Evolutionary conservation across 495 filamentous ascomycete genomes (phyloP), one percentile per base, ranked within the genome.

Genomic region (Xanthoparmelia taractica): DNA sequence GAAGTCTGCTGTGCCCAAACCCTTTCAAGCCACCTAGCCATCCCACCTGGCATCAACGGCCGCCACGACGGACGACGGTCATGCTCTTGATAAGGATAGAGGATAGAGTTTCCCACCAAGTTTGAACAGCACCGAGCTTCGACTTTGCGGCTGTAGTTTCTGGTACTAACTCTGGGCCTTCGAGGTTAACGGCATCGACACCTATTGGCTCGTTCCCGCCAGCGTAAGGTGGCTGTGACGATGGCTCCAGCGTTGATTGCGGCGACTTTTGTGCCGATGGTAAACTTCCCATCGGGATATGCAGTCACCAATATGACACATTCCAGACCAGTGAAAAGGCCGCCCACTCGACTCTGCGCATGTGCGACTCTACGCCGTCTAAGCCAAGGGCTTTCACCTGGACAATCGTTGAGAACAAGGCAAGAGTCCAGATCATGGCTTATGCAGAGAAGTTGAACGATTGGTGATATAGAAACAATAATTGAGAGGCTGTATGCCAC

Each of bases 221-320:
- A 65, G 40, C 78, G 62, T 18, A 75, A 77, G 13, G 78, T 80
- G 8, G 75, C 76, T 15, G 73, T 72, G 50, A 80, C 75, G 23
- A 68, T 65, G 29, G 70, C 74, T 2, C 78, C 76, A 20, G 65
- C 69, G 57, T 78, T 66, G 11, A 25, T 12, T 13, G 45, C 45
- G 45, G 45, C 45, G 23, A 47, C 20, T 47, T 25, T 47, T n/a
- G 43, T 47, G 2, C n/a, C 43, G 7, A 25, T 8, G 43, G 43
- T n/a, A 11, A 27, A 48, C 11, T 48, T 23, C 12, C 45, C 45
- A 13, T 20, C 41, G 2, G 41, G 41, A 10, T 20, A 45, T 45
- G 41, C 20, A 23, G 41, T 45, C 20, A 45, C 41, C 6, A 23
- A 10, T 1, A 10, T 23, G 45, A 48, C 11, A 27, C 45, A 25